Evolutionary conservation across 2,329 filamentous ascomycete genomes (phyloP).

Genomic region (Colletotrichum tropicale): DNA sequence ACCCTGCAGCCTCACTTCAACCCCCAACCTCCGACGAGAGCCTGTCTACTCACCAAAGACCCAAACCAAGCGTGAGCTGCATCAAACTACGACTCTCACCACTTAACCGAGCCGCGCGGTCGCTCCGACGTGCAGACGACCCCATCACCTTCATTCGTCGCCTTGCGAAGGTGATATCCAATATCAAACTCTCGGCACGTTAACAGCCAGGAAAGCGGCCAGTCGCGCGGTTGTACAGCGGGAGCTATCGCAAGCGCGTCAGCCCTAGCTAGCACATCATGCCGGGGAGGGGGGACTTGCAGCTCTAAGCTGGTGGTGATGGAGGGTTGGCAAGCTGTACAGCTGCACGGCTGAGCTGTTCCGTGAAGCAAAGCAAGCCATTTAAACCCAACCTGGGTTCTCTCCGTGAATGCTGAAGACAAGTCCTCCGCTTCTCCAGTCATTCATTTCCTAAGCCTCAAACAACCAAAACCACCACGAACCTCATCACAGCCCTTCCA

Average conservation of each 20-base stretch:
- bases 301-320: neutral
- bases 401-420: neutral
- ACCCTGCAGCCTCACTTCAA: neutral
- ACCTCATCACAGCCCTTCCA: neutral
- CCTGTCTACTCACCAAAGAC: neutral
- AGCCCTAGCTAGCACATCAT: neutral
- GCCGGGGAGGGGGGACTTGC: neutral
- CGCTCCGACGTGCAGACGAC: neutral
- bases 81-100: neutral
- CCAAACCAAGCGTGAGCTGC: neutral
- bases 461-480: neutral
- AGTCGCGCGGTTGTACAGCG: neutral
- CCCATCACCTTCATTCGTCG: neutral
- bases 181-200: neutral
- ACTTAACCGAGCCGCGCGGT: neutral
- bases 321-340: neutral
- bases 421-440: neutral
- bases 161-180: neutral
- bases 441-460: neutral
- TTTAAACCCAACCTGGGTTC: neutral
- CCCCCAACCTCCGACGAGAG: neutral
- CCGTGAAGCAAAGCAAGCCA: neutral
- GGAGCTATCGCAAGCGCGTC: slow-evolving; percentile 1
- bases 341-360: neutral
- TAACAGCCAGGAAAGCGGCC: neutral